phyloP scores from a whole-genome alignment of 176 grass and related monocot species.

The bread wheat (Triticum aestivum) region IWGSC_CS_RefSeq_v2.1 NC_057810.1:191199619-191200118 shows the following conservation, averaged over 20 bases:
- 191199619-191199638: background rate
- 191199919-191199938: background rate
- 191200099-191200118: background rate
- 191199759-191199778: background rate
- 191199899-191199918: background rate
- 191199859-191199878: background rate
- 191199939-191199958: too few species aligned
- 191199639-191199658: background rate
- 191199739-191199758: background rate
- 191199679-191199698: background rate
- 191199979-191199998: too few species aligned
- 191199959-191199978: too few species aligned
- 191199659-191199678: background rate
- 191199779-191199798: background rate
- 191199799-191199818: background rate
- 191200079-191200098: background rate
- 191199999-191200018: background rate
- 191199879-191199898: background rate
- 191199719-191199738: background rate
- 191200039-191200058: background rate
- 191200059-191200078: background rate
- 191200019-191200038: background rate
- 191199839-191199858: background rate
- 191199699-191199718: fast-evolving
- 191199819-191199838: background rate